A percentile compares a stretch with the other conserved stretches of the same genome.
These are phyloP conservation scores for Waitea zeae DNA, from an alignment of 1,284 basidiomycete genomes.

Conservation along the genomic window DNA sequence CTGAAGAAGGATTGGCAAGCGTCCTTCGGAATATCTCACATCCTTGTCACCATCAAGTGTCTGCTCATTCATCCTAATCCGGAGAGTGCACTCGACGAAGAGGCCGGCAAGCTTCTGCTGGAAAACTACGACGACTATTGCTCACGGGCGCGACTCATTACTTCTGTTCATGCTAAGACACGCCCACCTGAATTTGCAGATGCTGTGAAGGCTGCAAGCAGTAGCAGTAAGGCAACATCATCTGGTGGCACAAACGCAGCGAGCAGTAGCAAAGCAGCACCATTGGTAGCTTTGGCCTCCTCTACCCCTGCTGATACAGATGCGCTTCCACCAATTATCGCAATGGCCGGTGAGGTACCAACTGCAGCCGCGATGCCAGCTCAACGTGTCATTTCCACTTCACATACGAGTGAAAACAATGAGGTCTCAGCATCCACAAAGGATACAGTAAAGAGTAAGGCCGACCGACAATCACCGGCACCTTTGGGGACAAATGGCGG, in stretches of 20 bases:
- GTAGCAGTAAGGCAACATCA: too few species aligned
- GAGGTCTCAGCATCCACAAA: too few species aligned
- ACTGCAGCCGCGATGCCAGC: too few species aligned
- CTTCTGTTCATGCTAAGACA: constrained; percentile 67
- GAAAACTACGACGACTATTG: constrained; percentile 83
- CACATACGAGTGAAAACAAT: constrained; percentile 24
- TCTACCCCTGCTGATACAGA: too few species aligned
- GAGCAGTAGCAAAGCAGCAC: too few species aligned
- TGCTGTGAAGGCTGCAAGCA: too few species aligned
- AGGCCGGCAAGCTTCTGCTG: constrained; percentile 79
- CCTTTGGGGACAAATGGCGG: constrained; percentile 51
- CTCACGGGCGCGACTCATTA: constrained; percentile 65
- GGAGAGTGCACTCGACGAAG: constrained; percentile 88
- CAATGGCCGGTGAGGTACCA: too few species aligned
- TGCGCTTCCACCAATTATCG: too few species aligned
- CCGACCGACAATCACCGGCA: constrained; percentile 38
- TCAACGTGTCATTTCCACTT: constrained; percentile 10
- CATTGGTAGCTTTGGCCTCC: too few species aligned
- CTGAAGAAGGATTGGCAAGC: constrained; percentile 95
- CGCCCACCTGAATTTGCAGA: constrained; percentile 51
- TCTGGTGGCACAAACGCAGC: too few species aligned
- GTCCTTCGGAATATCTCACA: constrained; percentile 81
- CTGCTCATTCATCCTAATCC: constrained; percentile 93
- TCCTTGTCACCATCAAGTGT: constrained; percentile 85
- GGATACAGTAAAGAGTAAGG: constrained; percentile 30